A percentile compares a stretch with the other conserved stretches of the same genome.
These are phyloP conservation scores for Hericium rajendrae DNA, from an alignment of 768 basidiomycete genomes.

Conservation along the genomic window DNA sequence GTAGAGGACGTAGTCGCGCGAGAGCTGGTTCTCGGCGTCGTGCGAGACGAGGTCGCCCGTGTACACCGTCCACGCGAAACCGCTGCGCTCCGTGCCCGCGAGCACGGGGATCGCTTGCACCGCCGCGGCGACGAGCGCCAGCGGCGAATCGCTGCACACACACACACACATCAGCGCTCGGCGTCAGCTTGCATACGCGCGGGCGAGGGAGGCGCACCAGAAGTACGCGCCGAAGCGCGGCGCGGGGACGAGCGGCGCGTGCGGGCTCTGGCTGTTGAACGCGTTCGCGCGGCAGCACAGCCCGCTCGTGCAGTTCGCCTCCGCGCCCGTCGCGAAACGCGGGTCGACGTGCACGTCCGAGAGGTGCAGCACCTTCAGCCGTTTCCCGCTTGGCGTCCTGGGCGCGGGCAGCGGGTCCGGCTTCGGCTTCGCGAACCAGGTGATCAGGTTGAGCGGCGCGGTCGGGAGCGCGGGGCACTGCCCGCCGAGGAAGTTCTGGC, in stretches of 20 bases:
- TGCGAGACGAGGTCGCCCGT: conserved; percentile 73
- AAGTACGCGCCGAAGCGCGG: conserved; percentile 57
- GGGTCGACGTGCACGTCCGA: conserved; percentile 74
- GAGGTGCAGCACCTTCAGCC: conserved; percentile 66
- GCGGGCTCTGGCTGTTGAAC: conserved; percentile 39
- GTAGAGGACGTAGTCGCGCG: conserved; percentile 37
- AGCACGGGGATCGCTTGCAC: conserved; percentile 60
- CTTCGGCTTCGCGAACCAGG: conserved; percentile 73
- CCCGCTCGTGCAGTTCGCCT: conserved; percentile 61
- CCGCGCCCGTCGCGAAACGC: conserved; percentile 57
- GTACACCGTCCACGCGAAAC: conserved; percentile 57
- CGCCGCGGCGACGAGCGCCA: conserved; percentile 47
- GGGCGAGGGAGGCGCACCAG: conserved; percentile 32
- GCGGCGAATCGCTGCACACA: conserved; percentile 44
- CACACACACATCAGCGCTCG: no score
- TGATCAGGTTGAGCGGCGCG: conserved; percentile 48
- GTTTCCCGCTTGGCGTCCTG: conserved; percentile 51
- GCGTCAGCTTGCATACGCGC: neutral
- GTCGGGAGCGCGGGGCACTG: conserved; percentile 50
- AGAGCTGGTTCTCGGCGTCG: conserved; percentile 55
- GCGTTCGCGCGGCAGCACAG: conserved; percentile 55
- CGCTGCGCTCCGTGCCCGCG: conserved; percentile 47
- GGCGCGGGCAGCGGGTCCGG: conserved; percentile 53
- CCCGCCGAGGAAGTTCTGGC: conserved; percentile 42
- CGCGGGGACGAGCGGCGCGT: conserved; percentile 44